A percentile compares a stretch with the other conserved stretches of the same genome.
Evolutionary conservation across 2,329 filamentous ascomycete species (phyloP).

Genomic region (Fusarium albosuccineum): DNA sequence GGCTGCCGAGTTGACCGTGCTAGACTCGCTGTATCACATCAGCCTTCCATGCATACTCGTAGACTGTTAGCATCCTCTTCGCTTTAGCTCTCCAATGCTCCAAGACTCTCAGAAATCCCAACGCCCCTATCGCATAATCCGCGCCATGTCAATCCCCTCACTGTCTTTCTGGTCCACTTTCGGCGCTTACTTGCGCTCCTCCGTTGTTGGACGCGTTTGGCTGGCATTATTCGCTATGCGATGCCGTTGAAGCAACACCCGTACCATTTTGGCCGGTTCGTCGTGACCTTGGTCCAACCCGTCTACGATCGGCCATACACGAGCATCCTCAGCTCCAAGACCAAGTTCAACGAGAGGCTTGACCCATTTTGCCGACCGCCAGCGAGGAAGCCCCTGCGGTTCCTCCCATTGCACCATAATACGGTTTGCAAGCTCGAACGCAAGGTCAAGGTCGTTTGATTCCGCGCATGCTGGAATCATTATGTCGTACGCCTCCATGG

Average conservation of each 20-base stretch:
- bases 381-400: background rate
- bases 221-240: constrained; percentile 24
- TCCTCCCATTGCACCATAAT: constrained; percentile 22
- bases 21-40: no score
- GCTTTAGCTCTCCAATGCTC: background rate
- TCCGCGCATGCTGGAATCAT: constrained; percentile 49
- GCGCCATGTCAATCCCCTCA: background rate
- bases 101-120: background rate
- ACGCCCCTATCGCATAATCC: background rate
- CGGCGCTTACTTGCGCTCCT: no score
- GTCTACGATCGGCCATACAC: constrained; percentile 52
- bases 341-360: constrained; percentile 46
- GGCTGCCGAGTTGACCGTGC: constrained; percentile 16
- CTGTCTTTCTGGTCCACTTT: background rate
- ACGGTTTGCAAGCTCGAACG: constrained; percentile 49
- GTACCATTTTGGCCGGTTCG: constrained; percentile 37
- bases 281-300: constrained; percentile 40
- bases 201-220: no score
- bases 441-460: constrained; percentile 50
- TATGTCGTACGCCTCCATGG: constrained; percentile 37
- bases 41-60: no score
- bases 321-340: constrained; percentile 46
- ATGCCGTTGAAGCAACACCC: constrained; percentile 43
- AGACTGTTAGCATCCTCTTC: background rate
- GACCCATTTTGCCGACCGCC: constrained; percentile 44